Conservation (phyloP, 306 rosid species). For the Vachellia collinsii region DNA sequence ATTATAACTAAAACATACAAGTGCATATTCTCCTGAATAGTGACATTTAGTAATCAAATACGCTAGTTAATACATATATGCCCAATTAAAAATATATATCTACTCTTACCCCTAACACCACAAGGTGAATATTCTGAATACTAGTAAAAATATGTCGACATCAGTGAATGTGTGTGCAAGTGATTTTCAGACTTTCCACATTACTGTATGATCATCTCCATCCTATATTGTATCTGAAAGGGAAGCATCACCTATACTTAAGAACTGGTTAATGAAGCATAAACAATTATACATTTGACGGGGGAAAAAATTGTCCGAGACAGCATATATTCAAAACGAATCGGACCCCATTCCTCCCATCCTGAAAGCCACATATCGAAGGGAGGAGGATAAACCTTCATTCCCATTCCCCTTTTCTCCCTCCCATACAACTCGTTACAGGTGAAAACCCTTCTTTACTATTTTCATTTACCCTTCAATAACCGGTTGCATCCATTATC, state of each 20-base stretch:
- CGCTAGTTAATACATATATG: background rate
- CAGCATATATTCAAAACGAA: background rate
- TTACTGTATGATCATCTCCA: background rate
- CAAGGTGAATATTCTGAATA: background rate
- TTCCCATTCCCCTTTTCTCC: background rate
- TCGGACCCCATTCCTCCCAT: background rate
- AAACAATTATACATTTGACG: background rate
- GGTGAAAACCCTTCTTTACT: conserved; percentile 7
- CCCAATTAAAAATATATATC: background rate
- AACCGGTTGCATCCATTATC: conserved; percentile 18
- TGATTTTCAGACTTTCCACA: conserved; percentile 1
- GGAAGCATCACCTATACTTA: background rate
- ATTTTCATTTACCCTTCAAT: background rate
- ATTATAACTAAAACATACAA: background rate
- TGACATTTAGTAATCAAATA: background rate
- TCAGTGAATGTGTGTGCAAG: background rate
- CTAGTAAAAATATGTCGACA: background rate
- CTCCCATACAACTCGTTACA: background rate
- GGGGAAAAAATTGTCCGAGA: background rate
- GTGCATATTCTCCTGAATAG: background rate
- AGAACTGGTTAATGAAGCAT: background rate
- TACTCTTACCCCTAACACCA: background rate
- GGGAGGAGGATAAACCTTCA: background rate
- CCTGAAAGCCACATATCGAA: background rate
- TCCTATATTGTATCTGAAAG: background rate